Base-by-base conservation (phyloP, 2,329 filamentous ascomycete species). In the Myriosclerotinia duriaeana region DNA sequence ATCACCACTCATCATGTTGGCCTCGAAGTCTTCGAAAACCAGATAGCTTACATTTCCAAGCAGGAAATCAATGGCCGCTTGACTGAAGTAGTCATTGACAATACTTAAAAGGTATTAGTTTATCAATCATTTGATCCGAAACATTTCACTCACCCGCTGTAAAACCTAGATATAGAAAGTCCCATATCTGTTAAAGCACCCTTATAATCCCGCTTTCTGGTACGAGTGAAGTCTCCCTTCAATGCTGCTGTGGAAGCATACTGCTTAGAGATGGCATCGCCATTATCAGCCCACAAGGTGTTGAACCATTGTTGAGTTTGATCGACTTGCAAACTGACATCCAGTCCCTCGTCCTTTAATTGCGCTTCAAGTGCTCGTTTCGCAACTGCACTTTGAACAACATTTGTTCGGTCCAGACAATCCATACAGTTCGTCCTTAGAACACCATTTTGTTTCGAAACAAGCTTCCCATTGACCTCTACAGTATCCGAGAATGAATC, bases 341-440 rank as follows among this genome's bases (percentile, higher is more conserved):
- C 87, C 68, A 93, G 89, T 0, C 90, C 91, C 69, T 96, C 87
- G 26, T 85, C 82, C 66, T 86, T 89, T 2, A 99, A 82, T 74
- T 97, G 92, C 42, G 84, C 77, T 71, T 97, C 92, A 2, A 99
- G 82, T 71, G 92, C 90, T 74, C 89, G 87, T 74, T 92, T 91
- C 6, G 87, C 95, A 76, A 93, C 93, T 0, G 93, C 95, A 74
- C 92, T 96, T 78, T 98, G 94, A 52, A 93, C 93, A 30, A 99
- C 93, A 72, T 98, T 98, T 2, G 95, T 99, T 30, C 95, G 87
- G 76, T 99, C 95, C 12, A 99, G 81, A 73, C 95, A 99, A 75
- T 99, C 95, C 95, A 99, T 98, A 78, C 95, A 99, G 75, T 99
- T 99, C 1, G 93, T 97, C 66, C 95, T 85, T n/a, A 98, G 77